Evolutionary conservation across 2,329 filamentous ascomycete species (phyloP), one percentile per base, ranked within the genome.

Genomic region (Paecilomyces sp.): DNA sequence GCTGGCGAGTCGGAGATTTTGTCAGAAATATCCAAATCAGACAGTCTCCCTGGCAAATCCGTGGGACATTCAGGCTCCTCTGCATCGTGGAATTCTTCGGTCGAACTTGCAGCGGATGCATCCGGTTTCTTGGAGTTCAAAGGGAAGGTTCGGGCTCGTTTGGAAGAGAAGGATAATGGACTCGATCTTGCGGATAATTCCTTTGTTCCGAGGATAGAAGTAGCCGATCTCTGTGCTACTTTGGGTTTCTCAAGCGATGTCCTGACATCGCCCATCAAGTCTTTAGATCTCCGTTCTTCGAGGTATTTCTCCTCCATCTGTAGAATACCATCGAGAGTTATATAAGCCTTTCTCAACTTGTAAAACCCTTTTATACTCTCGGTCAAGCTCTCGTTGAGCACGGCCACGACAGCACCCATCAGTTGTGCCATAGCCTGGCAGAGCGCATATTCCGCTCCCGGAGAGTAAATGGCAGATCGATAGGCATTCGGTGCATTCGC

Each of bases 311-410:
- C 83, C 75, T 96, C 92, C 34, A 88, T 84, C 61, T 89, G 83
- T 70, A 92, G 82, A 58, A 99, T 90, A 9, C 82, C 82, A 68
- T 96, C 89, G 3, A 99, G 80, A 0, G 91, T 88, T 47, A 91
- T 79, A 68, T 90, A 97, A 0, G 93, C 93, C 72, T 95, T 96
- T 62, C 93, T 83, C 66, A 97, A 76, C 75, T 94, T 96, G 71
- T 96, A 95, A 70, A 97, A 97, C 5, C 91, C 91, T 75, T 88
- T 91, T 73, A 97, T 85, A 15, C 87, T 91, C 73, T 97, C 94
- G 0, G 92, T 93, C 67, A 97, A 77, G 71, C 90, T 96, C 78
- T 97, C 94, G 65, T 95, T 95, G 67, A 97, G 78, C 15, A 97
- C 90, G 0, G 87, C 91, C 0, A 97, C 87, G 1, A 99, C 88